Base-by-base conservation (phyloP, 176 grass and related monocot genomes). In the Panicum miliaceum region DNA sequence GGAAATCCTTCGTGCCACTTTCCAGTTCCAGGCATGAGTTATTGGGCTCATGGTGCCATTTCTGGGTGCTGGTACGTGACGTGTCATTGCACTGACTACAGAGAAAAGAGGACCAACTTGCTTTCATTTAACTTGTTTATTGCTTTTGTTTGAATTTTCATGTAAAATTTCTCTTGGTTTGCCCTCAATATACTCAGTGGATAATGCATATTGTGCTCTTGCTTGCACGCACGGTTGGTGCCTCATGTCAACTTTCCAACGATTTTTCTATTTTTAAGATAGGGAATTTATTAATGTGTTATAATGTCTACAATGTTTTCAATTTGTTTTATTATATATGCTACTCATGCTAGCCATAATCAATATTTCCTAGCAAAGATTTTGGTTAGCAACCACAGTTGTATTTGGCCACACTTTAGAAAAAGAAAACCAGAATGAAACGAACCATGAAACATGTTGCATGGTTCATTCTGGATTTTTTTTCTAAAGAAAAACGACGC, bases 11-110 rank as follows among this genome's bases (percentile, higher is more conserved):
- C 14, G 63, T 82, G 72, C 79, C 35, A 62, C 86, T 88, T 88
- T 88, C 86, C 69, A 76, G 86, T 70, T 77, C 40, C 72, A 82
- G 86, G 79, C 52, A 60, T 37, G n/a, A 62, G 41, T 88, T 77
- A 71, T 61, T 82, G 79, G 66, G 9, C 27, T 41, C 70, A 50
- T 0, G 40, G 9, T 70, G 19, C 26, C 72, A 32, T 76, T 82
- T 82, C 32, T 22, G 25, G 36, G 53, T 35, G 20, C 41, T 82
- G 62, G 38, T 12, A 77, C 37, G 63, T 63, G 86, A 82, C 86
- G 19, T 12, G 41, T 82, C 86, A 70, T 82, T 82, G 72, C 79
- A 88, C 86, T 77, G 45, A 88, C 63, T 82, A 59, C 61, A 68
- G 78, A 45, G 8, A 11, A 37, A 37, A 48, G 18, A 70, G 38